phyloP scores from a whole-genome alignment of 441 rosid species.

The Omphalea diandra region DNA sequence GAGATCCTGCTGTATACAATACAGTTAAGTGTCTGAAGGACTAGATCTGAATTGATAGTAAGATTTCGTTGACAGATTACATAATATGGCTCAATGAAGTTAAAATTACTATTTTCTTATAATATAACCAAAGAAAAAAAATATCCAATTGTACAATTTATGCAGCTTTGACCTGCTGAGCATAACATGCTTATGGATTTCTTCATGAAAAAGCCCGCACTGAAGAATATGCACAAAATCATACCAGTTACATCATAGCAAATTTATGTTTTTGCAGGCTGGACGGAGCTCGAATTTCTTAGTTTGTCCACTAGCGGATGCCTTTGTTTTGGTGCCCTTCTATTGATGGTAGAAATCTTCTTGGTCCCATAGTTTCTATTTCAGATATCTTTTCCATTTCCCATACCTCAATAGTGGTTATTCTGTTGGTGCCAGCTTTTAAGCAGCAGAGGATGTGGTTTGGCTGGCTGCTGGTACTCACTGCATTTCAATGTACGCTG shows the following conservation, averaged over 20 bases:
- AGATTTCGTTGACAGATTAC: background rate
- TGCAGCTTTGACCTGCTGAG: background rate
- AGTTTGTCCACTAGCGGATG: constrained; percentile 80
- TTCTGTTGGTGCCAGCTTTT: constrained; percentile 27
- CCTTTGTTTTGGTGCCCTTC: constrained; percentile 59
- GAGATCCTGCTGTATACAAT: too few relatives aligned
- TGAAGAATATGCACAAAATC: background rate
- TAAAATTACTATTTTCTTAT: background rate
- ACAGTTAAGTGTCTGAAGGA: background rate
- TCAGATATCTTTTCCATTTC: background rate
- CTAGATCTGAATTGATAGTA: background rate
- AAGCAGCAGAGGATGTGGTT: constrained; percentile 40
- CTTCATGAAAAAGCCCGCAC: background rate
- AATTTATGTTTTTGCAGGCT: constrained; percentile 50
- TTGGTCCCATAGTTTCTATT: background rate
- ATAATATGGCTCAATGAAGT: background rate
- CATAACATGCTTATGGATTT: background rate
- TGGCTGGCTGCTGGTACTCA: constrained; percentile 70
- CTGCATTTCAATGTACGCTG: constrained; percentile 92
- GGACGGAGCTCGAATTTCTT: constrained; percentile 78
- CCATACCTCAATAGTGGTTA: background rate
- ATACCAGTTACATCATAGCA: constrained; percentile 8
- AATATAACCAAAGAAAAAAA: background rate
- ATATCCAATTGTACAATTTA: too few relatives aligned
- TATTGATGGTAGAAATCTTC: constrained; percentile 49